Base-by-base conservation (phyloP, 768 basidiomycete species). In the Amanita phalloides region DNA sequence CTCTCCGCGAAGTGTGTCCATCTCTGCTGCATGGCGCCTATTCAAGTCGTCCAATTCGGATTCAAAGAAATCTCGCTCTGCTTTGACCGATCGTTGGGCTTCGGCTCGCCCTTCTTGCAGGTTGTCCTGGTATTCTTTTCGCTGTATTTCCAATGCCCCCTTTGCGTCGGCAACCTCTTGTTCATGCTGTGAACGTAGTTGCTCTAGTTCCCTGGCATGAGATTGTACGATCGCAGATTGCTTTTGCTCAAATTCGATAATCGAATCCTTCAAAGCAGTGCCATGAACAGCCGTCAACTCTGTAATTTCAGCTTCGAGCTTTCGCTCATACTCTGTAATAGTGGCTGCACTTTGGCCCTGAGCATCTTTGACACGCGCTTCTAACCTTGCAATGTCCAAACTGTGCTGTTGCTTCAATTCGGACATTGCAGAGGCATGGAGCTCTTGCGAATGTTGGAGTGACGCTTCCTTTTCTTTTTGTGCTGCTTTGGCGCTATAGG, bases 301-400 rank as follows among this genome's bases (percentile, higher is more conserved):
- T 6, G 68, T 62, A n/a, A 78, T 54, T 42, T 84, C 80, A 53
- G 73, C 74, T 44, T 77, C 71, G 56, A 89, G 82, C 7, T 71
- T 70, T 33, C 65, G 72, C 56, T 79, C 75, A 32, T 84, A 58
- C 52, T 82, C 78, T 48, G 73, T 66, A 6, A 90, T 67, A 38
- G 78, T 64, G 1, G 63, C 57, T 4, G 75, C 71, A 47, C 87
- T 81, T 55, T 81, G 76, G 59, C 79, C 76, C 60, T 76, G 74
- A 28, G 79, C 66, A 25, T 64, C 57, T 41, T 66, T 69, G 9
- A 79, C 59, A 1, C 74, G 66, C 2, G 71, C 68, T 45, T 82
- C 81, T 49, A 75, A 61, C 42, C 81, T 47, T 17, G 26, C 25
- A 37, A 35, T 13, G 9, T 53, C 45, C n/a, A 26, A 14, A n/a